Evolutionary conservation across 164 flowering plant genomes (phyloP).

Genomic region (Chimonanthus salicifolius): DNA sequence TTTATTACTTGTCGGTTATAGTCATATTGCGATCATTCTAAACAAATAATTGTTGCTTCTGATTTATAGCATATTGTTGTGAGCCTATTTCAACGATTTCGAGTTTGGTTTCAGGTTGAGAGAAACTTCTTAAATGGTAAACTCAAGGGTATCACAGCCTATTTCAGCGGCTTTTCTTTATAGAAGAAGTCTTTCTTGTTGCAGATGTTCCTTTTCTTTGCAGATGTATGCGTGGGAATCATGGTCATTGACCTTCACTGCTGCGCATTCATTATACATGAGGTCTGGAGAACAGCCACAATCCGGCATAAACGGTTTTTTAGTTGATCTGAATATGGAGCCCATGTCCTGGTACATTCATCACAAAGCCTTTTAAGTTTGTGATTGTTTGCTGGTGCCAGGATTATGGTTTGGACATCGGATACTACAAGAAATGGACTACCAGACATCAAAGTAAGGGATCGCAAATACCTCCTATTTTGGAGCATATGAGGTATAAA

Average conservation of each 20-base stretch:
- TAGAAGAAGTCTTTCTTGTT: neutral
- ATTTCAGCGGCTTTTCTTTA: constrained; percentile 33
- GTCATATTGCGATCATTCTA: neutral
- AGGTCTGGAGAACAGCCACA: neutral
- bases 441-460: too few species aligned
- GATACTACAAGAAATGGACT: too few species aligned
- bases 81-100: neutral
- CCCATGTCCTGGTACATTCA: neutral
- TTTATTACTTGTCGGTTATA: too few species aligned
- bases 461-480: too few species aligned
- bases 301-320: too few species aligned
- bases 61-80: neutral
- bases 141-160: constrained; percentile 87
- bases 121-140: constrained; percentile 68
- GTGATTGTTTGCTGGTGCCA: too few species aligned
- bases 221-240: neutral
- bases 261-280: neutral
- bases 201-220: neutral
- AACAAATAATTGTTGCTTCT: neutral
- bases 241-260: neutral
- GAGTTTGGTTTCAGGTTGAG: constrained; percentile 54
- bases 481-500: too few species aligned
- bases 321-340: neutral
- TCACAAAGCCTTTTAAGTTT: neutral
- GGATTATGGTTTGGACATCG: too few species aligned